Evolutionary conservation across 768 basidiomycete species (phyloP), one percentile per base, ranked within the genome.

Genomic region (Lanmaoa pseudosensibilis): DNA sequence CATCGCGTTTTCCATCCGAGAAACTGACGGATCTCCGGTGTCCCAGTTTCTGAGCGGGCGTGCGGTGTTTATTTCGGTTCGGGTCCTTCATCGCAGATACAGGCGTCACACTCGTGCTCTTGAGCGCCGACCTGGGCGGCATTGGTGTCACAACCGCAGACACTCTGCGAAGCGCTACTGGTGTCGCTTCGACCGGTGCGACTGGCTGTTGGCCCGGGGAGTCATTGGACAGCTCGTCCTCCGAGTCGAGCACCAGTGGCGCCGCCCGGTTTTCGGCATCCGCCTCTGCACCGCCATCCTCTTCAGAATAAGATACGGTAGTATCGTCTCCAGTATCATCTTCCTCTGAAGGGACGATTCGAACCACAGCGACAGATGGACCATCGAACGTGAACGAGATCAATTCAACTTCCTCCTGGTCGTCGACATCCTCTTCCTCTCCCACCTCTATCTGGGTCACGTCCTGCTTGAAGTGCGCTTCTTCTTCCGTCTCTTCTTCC

Each of bases 21-120:
- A 99, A 99, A 71, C 93, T 96, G 55, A 99, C 96, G 41, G 90
- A 93, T 38, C 93, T 81, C n/a, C 86, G 83, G 62, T 87, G 84
- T 13, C 74, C 72, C 16, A 72, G 60, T 50, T 67, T 74, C 46
- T 76, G 77, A 38, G 78, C 70, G n/a, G 86, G 88, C 18, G 83
- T 89, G 56, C 77, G 77, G 60, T 81, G 73, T 48, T 74, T 75
- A n/a, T 72, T 65, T 32, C 78, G 77, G 64, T 67, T 79, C 21
- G 78, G 70, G 63, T 81, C 79, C 65, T 83, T 85, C 71, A 88
- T 65, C 11, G 75, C 85, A 12, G 88, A 84, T 2, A 74, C 64
- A 5, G 87, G 87, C 18, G 86, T 87, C 40, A 69, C 74, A 60
- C 74, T 77, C 32, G 64, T 58, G 59, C 73, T 80, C 72, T 79